Conservation (phyloP, 257 asterid species). For the Misopates orontium region DNA sequence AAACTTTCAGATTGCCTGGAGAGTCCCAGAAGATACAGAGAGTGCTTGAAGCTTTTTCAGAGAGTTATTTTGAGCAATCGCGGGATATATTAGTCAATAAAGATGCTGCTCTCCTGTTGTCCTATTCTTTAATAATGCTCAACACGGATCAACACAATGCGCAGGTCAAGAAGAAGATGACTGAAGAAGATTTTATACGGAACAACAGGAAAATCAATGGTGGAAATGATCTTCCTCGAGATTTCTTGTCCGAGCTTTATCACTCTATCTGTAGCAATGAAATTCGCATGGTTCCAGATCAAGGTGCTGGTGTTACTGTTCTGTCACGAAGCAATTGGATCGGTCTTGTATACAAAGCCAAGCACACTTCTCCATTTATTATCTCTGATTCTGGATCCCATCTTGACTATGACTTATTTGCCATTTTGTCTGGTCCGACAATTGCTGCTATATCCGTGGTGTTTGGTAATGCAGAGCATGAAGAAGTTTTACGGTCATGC, state of each 20-base stretch:
- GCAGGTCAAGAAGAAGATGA: constrained; percentile 97
- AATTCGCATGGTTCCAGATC: constrained; percentile 93
- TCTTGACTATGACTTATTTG: constrained; percentile 97
- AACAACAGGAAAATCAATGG: constrained; percentile 92
- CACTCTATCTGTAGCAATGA: constrained; percentile 90
- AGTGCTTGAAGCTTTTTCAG: constrained; percentile 97
- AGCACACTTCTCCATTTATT: constrained; percentile 69
- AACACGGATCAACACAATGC: constrained; percentile 94
- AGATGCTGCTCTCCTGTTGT: constrained; percentile 89
- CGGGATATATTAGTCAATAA: constrained; percentile 81
- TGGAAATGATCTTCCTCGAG: constrained; percentile 92
- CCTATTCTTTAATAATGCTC: constrained; percentile 89
- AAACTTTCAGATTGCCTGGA: constrained; percentile 94
- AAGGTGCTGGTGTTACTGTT: constrained; percentile 87
- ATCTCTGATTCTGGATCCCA: constrained; percentile 79
- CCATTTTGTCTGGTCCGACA: constrained; percentile 97
- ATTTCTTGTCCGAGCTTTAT: constrained; percentile 78
- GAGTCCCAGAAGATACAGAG: constrained; percentile 99
- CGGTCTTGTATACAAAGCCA: constrained; percentile 88
- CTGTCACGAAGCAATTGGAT: constrained; percentile 97
- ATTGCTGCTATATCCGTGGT: constrained; percentile 98
- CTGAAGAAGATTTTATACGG: constrained; percentile 92
- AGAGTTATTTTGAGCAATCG: constrained; percentile 92
- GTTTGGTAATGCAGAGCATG: constrained; percentile 90
- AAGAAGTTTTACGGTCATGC: constrained; percentile 91